These are phyloP conservation scores for Pulveroboletus sp. DNA, from an alignment of 768 basidiomycete species.

Conservation along the genomic window DNA sequence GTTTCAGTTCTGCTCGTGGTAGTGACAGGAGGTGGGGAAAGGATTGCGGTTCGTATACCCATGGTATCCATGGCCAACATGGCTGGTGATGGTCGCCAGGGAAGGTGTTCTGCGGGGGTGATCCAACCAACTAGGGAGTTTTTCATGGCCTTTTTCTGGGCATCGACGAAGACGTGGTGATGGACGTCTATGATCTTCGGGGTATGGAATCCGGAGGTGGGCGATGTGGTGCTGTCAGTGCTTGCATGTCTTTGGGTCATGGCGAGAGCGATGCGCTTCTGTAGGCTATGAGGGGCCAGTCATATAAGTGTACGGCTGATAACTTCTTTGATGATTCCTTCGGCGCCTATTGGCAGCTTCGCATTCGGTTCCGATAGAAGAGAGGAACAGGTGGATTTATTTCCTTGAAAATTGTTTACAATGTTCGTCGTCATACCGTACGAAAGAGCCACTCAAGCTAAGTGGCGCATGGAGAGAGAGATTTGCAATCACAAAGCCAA, in stretches of 20 bases:
- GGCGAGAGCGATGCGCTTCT: background rate
- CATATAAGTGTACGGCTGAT: background rate
- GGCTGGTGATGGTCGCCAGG: conserved; percentile 59
- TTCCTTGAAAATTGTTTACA: conserved; percentile 51
- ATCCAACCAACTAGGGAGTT: conserved; percentile 53
- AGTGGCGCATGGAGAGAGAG: conserved; percentile 62
- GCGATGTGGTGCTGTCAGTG: background rate
- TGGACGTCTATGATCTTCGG: conserved; percentile 56
- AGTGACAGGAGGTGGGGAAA: conserved; percentile 60
- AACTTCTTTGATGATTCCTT: conserved; percentile 15
- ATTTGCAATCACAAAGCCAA: conserved; percentile 74
- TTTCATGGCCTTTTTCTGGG: conserved; percentile 42
- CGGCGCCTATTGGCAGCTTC: conserved; percentile 11
- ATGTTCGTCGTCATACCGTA: conserved; percentile 74
- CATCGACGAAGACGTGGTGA: conserved; percentile 65
- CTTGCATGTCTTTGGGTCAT: conserved; percentile 15
- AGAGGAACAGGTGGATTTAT: conserved; percentile 10
- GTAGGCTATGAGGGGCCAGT: background rate
- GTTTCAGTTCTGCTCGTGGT: conserved; percentile 39
- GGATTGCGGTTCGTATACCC: conserved; percentile 53
- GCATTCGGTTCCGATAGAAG: conserved; percentile 13
- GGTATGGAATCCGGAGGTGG: background rate
- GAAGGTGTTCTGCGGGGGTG: conserved; percentile 58
- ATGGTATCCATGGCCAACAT: conserved; percentile 59
- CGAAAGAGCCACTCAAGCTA: conserved; percentile 67